These are phyloP conservation scores for Marchantia paleacea DNA, from an alignment of 225 moss, liverwort and hornwort species.

Conservation along the genomic window DNA sequence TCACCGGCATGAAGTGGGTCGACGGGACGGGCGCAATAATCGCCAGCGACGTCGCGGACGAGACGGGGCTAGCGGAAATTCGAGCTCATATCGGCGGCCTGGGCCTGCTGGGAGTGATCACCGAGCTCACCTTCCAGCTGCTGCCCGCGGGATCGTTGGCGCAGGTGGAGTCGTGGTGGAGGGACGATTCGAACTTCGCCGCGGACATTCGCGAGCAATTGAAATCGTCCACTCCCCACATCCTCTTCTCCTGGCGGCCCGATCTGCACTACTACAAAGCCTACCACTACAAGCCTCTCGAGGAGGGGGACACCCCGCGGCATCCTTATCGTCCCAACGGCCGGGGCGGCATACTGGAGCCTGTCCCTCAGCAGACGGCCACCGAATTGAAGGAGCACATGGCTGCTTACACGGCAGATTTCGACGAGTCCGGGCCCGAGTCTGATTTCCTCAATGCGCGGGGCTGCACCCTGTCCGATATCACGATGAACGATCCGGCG, in stretches of 20 bases:
- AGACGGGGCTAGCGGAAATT: slow-evolving; percentile 40
- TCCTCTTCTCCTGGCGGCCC: slow-evolving; percentile 46
- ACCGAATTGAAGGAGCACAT: neutral
- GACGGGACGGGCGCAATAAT: slow-evolving; percentile 42
- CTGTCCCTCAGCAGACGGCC: neutral
- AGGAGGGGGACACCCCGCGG: neutral
- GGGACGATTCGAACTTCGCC: slow-evolving; percentile 45
- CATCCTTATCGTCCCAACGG: slow-evolving; percentile 39
- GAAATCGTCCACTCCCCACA: slow-evolving; percentile 41
- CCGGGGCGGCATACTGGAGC: slow-evolving; percentile 9
- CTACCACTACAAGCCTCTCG: slow-evolving; percentile 34
- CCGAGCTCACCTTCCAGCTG: slow-evolving; percentile 53
- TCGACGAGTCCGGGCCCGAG: slow-evolving; percentile 36
- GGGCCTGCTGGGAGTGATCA: slow-evolving; percentile 43
- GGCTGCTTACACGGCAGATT: slow-evolving; percentile 31
- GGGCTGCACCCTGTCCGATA: neutral
- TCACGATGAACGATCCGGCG: neutral
- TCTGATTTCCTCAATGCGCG: slow-evolving; percentile 45
- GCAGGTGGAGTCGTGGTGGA: slow-evolving; percentile 36
- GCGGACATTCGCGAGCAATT: slow-evolving; percentile 32
- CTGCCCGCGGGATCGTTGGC: slow-evolving; percentile 34
- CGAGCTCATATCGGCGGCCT: slow-evolving; percentile 44
- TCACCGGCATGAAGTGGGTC: slow-evolving; percentile 52
- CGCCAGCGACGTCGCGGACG: slow-evolving; percentile 30
- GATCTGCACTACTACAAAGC: slow-evolving; percentile 44